phyloP scores from a whole-genome alignment of 495 filamentous ascomycete species.

The Trichoderma gamsii region DNA sequence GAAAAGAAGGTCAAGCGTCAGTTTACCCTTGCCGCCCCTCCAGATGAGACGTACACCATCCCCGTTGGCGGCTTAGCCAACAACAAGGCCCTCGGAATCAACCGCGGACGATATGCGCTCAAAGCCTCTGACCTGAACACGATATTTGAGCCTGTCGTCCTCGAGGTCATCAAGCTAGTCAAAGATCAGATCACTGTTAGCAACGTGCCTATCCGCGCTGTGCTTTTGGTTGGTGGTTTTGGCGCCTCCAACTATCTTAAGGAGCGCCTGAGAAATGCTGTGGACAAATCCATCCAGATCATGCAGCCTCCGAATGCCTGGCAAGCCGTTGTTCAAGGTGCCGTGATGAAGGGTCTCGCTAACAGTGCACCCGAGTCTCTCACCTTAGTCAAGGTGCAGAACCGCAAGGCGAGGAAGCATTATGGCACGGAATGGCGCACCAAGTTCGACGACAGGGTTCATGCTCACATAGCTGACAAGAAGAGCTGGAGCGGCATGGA shows the following conservation, averaged over 20 bases:
- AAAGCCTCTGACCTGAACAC: slow-evolving; percentile 36
- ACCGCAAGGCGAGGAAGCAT: slow-evolving; percentile 45
- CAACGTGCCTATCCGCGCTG: slow-evolving; percentile 40
- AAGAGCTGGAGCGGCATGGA: slow-evolving; percentile 22
- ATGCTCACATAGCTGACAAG: slow-evolving; percentile 25
- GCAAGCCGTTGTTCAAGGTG: slow-evolving; percentile 40
- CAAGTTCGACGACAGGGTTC: slow-evolving; percentile 31
- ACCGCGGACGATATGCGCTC: slow-evolving; percentile 26
- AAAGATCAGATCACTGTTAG: slow-evolving; percentile 49
- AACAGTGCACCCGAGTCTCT: slow-evolving; percentile 29
- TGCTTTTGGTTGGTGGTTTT: slow-evolving; percentile 68
- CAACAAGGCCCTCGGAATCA: slow-evolving; percentile 26
- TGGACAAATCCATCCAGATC: slow-evolving; percentile 37
- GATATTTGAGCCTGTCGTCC: slow-evolving; percentile 54
- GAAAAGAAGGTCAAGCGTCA: slow-evolving; percentile 31
- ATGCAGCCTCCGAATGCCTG: slow-evolving; percentile 59
- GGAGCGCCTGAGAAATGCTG: slow-evolving; percentile 42
- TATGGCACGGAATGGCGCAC: slow-evolving; percentile 35
- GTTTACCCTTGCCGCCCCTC: slow-evolving; percentile 23
- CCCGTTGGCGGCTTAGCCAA: slow-evolving; percentile 30
- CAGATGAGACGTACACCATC: slow-evolving; percentile 29
- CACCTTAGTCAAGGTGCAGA: slow-evolving; percentile 36
- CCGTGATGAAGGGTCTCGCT: slow-evolving; percentile 42
- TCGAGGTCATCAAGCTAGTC: slow-evolving; percentile 53
- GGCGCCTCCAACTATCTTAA: slow-evolving; percentile 63